Base-by-base conservation (phyloP, 768 basidiomycete species). In the Ramaria rubella region DNA sequence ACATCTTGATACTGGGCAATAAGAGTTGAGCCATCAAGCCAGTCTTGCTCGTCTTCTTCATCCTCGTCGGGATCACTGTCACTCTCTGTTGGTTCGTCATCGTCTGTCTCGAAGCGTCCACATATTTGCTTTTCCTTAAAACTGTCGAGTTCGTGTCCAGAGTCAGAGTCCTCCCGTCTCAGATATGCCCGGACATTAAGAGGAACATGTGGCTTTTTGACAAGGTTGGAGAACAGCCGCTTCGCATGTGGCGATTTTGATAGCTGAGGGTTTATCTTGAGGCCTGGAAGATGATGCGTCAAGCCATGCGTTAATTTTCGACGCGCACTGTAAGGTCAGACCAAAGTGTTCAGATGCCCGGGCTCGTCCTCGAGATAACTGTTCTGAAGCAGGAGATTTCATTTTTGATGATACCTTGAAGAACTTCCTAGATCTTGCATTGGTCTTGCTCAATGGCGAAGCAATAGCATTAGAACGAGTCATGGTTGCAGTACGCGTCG, bases 1-100 rank as follows among this genome's bases (percentile, higher is more conserved):
- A 19, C 43, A 24, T 56, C 55, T 15, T 49, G 23, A 49, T 56
- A 56, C 36, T 48, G 43, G 29, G 55, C 55, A 38, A 56, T 34
- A n/a, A 56, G 40, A 24, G 43, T 45, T 34, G 33, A 56, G 12
- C 55, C 43, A 33, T 46, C 36, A 2, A 56, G 15, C 55, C 55
- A 56, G n/a, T 49, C 43, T 27, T 56, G 29, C 26, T 56, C 45
- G 7, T 30, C 23, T 24, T 46, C 43, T 21, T 33, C 31, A 26
- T 46, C 31, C 27, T 45, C 42, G 45, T 46, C 44, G 19, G 11
- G 27, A 21, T 12, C 23, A 24, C 24, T 54, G n/a, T 23, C 40
- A 30, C 38, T 43, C 17, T 24, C 24, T 17, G 23, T 15, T 5
- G 46, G 27, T 8, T 9, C 11, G 27, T 48, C 46, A 27, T 48